Evolutionary conservation across 2,329 filamentous ascomycete genomes (phyloP), one percentile per base, ranked within the genome.

Genomic region (Colletotrichum acutatum): DNA sequence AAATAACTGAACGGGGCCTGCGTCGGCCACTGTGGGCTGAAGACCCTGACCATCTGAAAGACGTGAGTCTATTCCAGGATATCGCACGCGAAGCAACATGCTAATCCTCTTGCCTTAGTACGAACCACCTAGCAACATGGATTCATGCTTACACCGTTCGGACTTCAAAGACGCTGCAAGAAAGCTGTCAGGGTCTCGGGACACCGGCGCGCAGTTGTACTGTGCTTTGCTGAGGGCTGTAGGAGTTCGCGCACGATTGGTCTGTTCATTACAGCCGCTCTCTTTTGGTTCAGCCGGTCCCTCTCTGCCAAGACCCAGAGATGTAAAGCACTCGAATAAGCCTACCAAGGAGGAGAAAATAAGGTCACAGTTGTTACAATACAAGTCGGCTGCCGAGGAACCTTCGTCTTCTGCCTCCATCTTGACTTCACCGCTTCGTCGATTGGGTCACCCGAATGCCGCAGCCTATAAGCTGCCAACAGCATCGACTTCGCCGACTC

Each of bases 261-360:
- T 98, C 0, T 98, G 95, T 81, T 99, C 97, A 5, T 84, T 99
- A 4, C 97, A 99, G 76, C 90, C 92, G 1, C 86, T 99, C 0
- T 88, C 93, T 0, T 95, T 95, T 76, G 85, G 87, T 2, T 88
- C 86, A 5, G 82, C 84, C 0, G 88, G 85, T 0, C 89, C 89
- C 2, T 81, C 84, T 0, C 81, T 90, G 73, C 83, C 84, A 0
- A 86, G 85, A 42, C 80, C 83, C 6, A 79, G 77, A 3, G 77
- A 83, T 76, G 24, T 76, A 5, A 82, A 80, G 64, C 77, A 77
- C 0, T 74, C 75, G 34, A 77, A 75, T 26, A 84, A 81, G 34
- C 71, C 77, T 0, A 75, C 81, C 22, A 81, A 79, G 66, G 79
- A 78, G 26, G 81, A 83, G 16, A 79, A 83, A 60, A 81, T 83